These are phyloP conservation scores for Zymoseptoria brevis DNA, from an alignment of 2,329 filamentous ascomycete genomes.

Conservation along the genomic window DNA sequence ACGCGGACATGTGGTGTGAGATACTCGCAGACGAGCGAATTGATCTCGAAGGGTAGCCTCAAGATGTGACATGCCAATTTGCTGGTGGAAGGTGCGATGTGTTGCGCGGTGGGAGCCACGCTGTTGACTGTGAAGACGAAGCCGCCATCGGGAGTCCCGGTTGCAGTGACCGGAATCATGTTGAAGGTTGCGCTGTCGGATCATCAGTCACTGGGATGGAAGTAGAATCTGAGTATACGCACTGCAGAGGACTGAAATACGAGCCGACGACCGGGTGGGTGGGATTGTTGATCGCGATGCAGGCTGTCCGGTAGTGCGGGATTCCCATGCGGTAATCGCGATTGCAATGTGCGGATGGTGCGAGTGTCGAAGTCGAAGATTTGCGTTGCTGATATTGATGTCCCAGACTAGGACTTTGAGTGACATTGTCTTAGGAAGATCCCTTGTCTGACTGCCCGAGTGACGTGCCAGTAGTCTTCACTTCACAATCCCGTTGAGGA, in stretches of 20 bases:
- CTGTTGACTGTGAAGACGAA: neutral
- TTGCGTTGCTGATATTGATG: neutral
- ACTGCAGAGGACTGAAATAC: no score
- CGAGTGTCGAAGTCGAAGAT: neutral
- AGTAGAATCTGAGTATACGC: neutral
- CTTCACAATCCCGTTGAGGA: no score
- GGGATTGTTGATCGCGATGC: no score
- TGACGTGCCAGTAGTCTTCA: no score
- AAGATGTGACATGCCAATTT: neutral
- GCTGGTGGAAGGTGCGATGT: neutral
- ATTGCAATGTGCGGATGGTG: neutral
- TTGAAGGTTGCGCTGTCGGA: neutral
- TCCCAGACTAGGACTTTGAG: no score
- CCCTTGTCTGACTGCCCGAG: no score
- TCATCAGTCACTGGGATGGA: neutral
- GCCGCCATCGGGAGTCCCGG: neutral
- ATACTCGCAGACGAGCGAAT: neutral
- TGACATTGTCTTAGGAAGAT: no score
- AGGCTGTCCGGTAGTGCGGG: no score
- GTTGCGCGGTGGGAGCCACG: neutral
- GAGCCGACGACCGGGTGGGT: no score
- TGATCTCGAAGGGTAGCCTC: neutral
- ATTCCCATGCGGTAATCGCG: no score
- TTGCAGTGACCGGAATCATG: neutral
- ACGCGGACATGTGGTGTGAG: neutral